Evolutionary conservation across 352 stramenopile species (phyloP).

Genomic region (Thalassiosira hispida): DNA sequence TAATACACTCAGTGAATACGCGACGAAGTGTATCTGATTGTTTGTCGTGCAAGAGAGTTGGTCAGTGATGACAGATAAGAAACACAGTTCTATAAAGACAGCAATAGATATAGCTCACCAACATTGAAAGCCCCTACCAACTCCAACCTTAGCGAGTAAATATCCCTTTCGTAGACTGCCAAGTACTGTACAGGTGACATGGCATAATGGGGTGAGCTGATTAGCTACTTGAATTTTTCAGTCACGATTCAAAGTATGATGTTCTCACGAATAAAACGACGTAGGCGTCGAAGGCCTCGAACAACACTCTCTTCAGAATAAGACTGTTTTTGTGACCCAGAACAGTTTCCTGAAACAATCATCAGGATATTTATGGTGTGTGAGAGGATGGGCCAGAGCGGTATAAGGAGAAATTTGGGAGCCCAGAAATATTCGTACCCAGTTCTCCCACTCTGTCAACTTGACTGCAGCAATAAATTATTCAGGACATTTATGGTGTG

Average conservation of each 20-base stretch:
- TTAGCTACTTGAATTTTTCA: too few relatives aligned
- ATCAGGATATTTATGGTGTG: too few relatives aligned
- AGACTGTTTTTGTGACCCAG: constrained; percentile 90
- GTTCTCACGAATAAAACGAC: constrained; percentile 91
- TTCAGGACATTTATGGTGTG: too few relatives aligned
- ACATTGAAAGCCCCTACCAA: constrained; percentile 92
- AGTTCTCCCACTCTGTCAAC: constrained; percentile 93
- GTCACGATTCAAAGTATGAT: too few relatives aligned
- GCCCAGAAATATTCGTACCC: constrained; percentile 88
- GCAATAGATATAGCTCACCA: constrained; percentile 32
- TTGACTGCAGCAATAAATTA: too few relatives aligned
- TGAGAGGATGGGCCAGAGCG: neutral
- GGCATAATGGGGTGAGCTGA: too few relatives aligned
- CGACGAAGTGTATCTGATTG: constrained; percentile 66
- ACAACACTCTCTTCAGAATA: constrained; percentile 94
- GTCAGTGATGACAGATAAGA: neutral
- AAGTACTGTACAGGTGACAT: too few relatives aligned
- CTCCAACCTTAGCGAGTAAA: constrained; percentile 88
- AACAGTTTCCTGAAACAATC: constrained; percentile 26
- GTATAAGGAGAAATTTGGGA: neutral
- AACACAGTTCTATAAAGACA: too few relatives aligned
- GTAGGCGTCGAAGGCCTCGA: constrained; percentile 96
- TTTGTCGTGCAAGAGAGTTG: neutral
- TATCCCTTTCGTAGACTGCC: constrained; percentile 89
- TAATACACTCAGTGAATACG: constrained; percentile 75